A percentile compares a stretch with the other conserved stretches of the same genome.
phyloP scores from a whole-genome alignment of 2,329 filamentous ascomycete species.

The Pseudopithomyces maydicus region DNA sequence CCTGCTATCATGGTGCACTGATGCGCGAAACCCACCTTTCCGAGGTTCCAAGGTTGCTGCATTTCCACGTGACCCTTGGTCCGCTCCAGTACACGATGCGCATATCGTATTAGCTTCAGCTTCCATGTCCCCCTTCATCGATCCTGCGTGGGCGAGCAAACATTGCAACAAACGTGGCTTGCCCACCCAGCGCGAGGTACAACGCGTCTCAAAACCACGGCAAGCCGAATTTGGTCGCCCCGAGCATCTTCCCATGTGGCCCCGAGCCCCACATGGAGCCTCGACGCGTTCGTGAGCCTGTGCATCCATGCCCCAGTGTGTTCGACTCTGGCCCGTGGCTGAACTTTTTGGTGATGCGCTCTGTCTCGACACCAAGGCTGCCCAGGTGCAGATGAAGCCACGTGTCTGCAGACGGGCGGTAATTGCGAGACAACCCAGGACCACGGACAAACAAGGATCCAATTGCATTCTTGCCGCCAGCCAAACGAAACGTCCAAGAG shows the following conservation, averaged over 20 bases:
- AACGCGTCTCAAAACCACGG: no score
- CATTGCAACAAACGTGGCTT: background rate
- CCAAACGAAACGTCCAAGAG: background rate
- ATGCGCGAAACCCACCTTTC: no score
- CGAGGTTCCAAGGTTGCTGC: no score
- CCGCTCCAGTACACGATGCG: background rate
- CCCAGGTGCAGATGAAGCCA: conserved; percentile 10
- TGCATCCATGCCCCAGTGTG: no score
- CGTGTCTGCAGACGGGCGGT: background rate
- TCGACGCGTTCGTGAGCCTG: no score
- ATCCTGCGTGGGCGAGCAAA: background rate
- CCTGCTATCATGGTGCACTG: no score
- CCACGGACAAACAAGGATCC: background rate
- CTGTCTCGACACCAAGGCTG: conserved; percentile 6
- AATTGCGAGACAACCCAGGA: background rate
- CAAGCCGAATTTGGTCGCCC: no score
- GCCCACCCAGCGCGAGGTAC: no score
- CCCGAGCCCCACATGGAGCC: no score
- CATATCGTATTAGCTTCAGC: background rate
- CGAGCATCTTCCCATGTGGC: no score
- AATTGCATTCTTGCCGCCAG: conserved; percentile 1
- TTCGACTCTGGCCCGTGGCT: no score
- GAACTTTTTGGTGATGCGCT: background rate
- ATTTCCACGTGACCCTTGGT: background rate
- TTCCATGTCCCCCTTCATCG: background rate